Evolutionary conservation across 1,139 yeast species (phyloP), one percentile per base, ranked within the genome.

Genomic region (Candida dubliniensis): DNA sequence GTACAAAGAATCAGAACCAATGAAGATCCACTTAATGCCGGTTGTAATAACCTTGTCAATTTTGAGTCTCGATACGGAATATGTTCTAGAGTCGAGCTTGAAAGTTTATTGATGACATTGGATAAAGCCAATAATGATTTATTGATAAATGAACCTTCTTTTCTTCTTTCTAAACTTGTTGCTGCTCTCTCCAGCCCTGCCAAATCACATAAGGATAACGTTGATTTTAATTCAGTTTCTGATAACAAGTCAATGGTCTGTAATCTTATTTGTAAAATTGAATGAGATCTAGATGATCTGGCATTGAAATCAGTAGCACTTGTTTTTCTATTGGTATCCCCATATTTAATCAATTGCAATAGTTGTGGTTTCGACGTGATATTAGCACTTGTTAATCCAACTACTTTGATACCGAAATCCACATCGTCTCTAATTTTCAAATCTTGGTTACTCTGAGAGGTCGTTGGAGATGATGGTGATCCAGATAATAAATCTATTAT

Each of bases 151-250:
- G 96, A 80, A 15, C 98, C 98, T 67, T 93, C 98, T 61, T 89
- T 87, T 47, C 97, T 72, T 55, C 98, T 76, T 56, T 84, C 96
- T 0, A 75, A 66, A 57, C 90, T 89, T 1, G 86, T 76, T 0
- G 95, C 84, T 0, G 96, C 98, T 45, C 88, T 76, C 64, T 93
- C 99, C 13, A 96, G 87, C 18, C 99, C 99, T 0, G 99, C 99
- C 57, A 93, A 75, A 66, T 93, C 99, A 71, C 98, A 93, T 46
- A 93, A 72, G 24, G 95, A 87, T 33, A 93, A 76, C 0, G 93
- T 83, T 31, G 93, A 77, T 41, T 74, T 65, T 13, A 71, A 70
- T 46, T 76, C 80, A 1, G 66, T 61, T 8, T 75, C 74, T 1
- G 70, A 63, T 1, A 57, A 48, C 35, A 69, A 43, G 56, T 76